Conservation (phyloP, 2,329 filamentous ascomycete genomes). For the Diplodia intermedia region DNA sequence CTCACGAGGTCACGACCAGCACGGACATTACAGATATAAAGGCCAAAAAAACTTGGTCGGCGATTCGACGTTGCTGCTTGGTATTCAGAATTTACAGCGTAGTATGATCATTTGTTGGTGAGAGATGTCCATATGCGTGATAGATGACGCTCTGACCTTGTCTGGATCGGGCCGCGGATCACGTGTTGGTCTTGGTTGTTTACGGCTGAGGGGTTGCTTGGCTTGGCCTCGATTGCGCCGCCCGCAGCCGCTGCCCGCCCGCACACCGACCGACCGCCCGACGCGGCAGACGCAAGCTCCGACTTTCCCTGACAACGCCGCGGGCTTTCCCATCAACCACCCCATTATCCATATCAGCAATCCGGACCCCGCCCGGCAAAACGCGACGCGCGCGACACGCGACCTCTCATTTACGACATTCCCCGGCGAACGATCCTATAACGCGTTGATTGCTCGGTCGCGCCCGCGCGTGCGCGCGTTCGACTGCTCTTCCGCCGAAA, state of each 20-base stretch:
- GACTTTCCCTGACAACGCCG: constrained; percentile 27
- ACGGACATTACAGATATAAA: background rate
- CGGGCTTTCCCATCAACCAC: constrained; percentile 1
- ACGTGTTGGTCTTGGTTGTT: constrained; percentile 20
- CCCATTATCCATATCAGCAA: constrained; percentile 15
- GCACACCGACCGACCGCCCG: constrained; percentile 10
- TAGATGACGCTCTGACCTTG: background rate
- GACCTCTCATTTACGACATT: background rate
- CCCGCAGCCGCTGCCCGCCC: background rate
- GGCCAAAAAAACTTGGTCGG: constrained; percentile 1
- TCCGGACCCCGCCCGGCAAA: background rate
- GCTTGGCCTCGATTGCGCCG: background rate
- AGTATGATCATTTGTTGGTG: background rate
- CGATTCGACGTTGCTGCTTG: constrained; percentile 13
- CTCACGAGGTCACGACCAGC: constrained; percentile 22
- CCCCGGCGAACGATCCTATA: background rate
- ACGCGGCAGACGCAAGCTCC: constrained; percentile 8
- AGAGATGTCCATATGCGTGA: background rate
- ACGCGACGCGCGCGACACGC: background rate
- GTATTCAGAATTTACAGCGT: background rate
- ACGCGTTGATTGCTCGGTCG: background rate
- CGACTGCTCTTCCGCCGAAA: background rate
- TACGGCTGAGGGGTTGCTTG: constrained; percentile 15
- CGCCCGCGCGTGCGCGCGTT: background rate
- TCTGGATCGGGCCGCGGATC: constrained; percentile 5